phyloP scores from a whole-genome alignment of 1,139 yeast genomes.

The Geotrichum histeridarum region DNA sequence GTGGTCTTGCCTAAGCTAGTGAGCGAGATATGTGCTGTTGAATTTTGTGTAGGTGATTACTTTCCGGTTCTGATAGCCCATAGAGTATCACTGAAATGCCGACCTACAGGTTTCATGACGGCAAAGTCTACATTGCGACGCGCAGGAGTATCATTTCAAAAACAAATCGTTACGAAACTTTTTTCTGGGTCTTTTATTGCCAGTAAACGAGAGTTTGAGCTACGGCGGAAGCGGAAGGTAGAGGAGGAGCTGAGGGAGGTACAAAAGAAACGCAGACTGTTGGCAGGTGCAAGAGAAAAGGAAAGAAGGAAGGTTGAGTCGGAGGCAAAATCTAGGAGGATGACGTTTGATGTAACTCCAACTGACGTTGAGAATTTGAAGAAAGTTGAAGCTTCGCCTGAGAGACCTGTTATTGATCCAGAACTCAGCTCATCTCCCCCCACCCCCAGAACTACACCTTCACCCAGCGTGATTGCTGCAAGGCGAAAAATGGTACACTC shows the following conservation, averaged over 20 bases:
- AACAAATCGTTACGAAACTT: neutral
- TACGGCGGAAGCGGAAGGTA: neutral
- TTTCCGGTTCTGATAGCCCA: slow-evolving; percentile 10
- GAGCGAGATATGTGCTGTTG: neutral
- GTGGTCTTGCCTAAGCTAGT: slow-evolving; percentile 6
- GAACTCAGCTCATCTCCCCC: neutral
- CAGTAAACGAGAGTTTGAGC: neutral
- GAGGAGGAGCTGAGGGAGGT: neutral
- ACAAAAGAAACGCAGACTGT: neutral
- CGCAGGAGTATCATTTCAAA: neutral
- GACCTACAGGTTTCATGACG: slow-evolving; percentile 13
- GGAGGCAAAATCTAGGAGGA: neutral
- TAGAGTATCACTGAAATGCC: slow-evolving; percentile 3
- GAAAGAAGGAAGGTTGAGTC: neutral
- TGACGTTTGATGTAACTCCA: neutral
- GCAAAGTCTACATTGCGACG: neutral
- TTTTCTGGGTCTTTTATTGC: neutral
- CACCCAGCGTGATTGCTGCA: neutral
- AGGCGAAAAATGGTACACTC: slow-evolving; percentile 6
- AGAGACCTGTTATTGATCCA: neutral
- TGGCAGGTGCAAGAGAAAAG: neutral
- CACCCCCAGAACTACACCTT: neutral
- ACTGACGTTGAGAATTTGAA: neutral
- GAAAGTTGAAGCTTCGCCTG: neutral
- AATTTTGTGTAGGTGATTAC: neutral